A percentile compares a stretch with the other conserved stretches of the same genome.
phyloP scores from a whole-genome alignment of 768 basidiomycete species.

The Krasilnikovozyma curviuscula region DNA sequence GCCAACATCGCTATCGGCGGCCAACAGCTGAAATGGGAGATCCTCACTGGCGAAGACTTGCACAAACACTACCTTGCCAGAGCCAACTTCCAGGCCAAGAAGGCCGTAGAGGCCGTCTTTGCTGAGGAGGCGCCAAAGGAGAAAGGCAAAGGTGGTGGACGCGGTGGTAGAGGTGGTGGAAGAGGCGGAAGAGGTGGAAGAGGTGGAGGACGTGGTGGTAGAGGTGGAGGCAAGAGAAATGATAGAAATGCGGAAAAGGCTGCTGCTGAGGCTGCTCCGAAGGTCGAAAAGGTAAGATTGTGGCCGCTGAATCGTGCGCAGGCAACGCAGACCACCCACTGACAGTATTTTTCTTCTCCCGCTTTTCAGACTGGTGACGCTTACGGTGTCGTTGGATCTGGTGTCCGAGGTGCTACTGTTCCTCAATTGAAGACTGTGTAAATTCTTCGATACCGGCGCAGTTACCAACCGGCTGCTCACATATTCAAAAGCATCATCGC shows the following conservation, averaged over 20 bases:
- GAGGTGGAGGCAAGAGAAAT: conserved; percentile 12
- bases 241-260: conserved; percentile 1
- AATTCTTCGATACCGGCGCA: no score
- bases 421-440: no score
- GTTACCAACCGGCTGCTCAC: no score
- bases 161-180: conserved; percentile 1
- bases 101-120: conserved; percentile 17
- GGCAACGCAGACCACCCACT: neutral
- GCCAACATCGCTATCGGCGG: conserved; percentile 20
- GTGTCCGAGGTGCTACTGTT: neutral
- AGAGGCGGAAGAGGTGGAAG: conserved; percentile 13
- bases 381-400: neutral
- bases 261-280: neutral
- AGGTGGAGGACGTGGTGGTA: conserved; percentile 12
- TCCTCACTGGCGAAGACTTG: conserved; percentile 20
- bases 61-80: conserved; percentile 24
- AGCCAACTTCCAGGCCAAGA: conserved; percentile 25
- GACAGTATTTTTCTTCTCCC: neutral
- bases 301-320: neutral
- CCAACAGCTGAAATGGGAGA: conserved; percentile 17
- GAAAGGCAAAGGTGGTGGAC: conserved; percentile 8
- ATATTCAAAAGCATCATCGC: no score
- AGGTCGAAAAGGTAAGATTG: neutral
- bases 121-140: conserved; percentile 10
- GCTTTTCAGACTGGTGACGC: conserved; percentile 2